phyloP scores from a whole-genome alignment of 306 rosid species.

The Cucurbita moschata region DNA sequence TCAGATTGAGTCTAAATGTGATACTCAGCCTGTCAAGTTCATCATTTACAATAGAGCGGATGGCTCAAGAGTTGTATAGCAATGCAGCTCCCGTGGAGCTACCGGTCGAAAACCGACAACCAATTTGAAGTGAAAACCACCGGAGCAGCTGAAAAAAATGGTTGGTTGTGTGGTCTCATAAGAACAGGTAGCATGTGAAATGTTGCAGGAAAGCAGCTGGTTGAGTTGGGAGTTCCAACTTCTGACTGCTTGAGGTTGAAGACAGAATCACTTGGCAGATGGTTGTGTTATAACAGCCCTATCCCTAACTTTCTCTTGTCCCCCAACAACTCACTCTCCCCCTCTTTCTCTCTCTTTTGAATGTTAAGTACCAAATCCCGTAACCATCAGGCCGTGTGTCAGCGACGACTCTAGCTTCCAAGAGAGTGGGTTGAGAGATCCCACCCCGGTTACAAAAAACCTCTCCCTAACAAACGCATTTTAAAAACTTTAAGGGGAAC shows the following conservation, averaged over 20 bases:
- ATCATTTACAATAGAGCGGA: neutral
- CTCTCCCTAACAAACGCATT: no score
- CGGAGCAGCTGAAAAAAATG: neutral
- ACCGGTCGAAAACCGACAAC: conserved; percentile 70
- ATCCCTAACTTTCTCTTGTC: neutral
- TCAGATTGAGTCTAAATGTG: neutral
- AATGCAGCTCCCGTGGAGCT: conserved; percentile 69
- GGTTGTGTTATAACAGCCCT: neutral
- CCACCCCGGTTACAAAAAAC: no score
- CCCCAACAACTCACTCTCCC: neutral
- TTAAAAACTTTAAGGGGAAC: no score
- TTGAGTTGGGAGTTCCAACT: conserved; percentile 2
- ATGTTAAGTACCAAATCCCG: neutral
- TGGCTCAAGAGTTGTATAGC: conserved; percentile 52
- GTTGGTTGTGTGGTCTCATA: neutral
- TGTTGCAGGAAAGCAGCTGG: conserved; percentile 3
- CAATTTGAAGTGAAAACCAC: conserved; percentile 24
- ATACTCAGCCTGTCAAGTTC: neutral
- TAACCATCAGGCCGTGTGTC: no score
- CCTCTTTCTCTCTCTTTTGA: neutral
- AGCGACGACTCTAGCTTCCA: no score
- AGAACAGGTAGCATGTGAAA: neutral
- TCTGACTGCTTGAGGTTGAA: neutral
- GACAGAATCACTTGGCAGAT: conserved; percentile 6
- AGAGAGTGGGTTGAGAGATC: no score